Conservation (phyloP, 306 rosid genomes). For the Canavalia gladiata region DNA sequence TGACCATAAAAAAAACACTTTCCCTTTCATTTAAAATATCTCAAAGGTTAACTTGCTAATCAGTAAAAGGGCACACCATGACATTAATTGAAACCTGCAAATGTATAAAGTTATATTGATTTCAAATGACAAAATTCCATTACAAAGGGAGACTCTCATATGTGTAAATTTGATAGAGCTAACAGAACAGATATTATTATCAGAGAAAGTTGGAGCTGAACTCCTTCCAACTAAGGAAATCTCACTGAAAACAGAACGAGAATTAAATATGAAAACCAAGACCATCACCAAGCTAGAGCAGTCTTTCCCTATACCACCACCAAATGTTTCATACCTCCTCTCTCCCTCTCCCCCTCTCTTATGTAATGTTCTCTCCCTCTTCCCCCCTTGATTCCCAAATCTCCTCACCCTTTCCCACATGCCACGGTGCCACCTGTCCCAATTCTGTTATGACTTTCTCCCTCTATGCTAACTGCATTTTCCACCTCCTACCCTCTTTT, state of each 20-base stretch:
- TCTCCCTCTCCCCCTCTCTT: neutral
- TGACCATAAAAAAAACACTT: too few relatives aligned
- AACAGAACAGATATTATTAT: neutral
- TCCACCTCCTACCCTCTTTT: neutral
- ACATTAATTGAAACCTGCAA: neutral
- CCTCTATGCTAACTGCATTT: neutral
- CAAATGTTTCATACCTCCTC: neutral
- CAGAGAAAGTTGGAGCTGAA: neutral
- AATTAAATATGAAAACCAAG: neutral
- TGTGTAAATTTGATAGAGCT: neutral
- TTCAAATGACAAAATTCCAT: neutral
- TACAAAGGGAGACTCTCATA: too few relatives aligned
- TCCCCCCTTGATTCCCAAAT: neutral
- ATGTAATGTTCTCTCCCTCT: neutral
- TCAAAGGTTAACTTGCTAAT: neutral
- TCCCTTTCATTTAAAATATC: too few relatives aligned
- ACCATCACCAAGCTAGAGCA: neutral
- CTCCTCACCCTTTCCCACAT: neutral
- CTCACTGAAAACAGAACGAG: neutral
- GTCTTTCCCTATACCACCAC: neutral
- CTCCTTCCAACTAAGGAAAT: constrained; percentile 13
- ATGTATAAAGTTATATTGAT: neutral
- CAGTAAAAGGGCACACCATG: neutral
- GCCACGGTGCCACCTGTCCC: neutral
- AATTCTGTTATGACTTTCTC: neutral